A percentile compares a stretch with the other conserved stretches of the same genome.
phyloP scores from a whole-genome alignment of 345 rosid species.

The Heritiera fomes region DNA sequence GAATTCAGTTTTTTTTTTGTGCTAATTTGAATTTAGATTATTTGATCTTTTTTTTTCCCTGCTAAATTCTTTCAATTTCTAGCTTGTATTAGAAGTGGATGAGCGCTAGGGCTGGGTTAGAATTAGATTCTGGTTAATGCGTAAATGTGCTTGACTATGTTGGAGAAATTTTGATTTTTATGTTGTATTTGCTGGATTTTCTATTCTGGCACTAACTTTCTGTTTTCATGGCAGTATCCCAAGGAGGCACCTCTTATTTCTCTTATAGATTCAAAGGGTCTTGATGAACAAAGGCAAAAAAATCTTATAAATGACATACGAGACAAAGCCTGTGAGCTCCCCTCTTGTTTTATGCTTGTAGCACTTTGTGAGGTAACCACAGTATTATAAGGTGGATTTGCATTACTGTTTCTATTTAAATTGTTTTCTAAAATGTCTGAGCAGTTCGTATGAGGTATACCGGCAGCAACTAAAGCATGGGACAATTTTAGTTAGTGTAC shows the following conservation, averaged over 20 bases:
- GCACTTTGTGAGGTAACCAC: conserved; percentile 84
- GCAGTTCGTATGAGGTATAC: neutral
- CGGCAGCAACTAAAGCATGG: too few relatives aligned
- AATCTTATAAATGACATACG: conserved; percentile 49
- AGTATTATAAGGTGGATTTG: neutral
- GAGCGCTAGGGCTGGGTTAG: neutral
- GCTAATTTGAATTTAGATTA: neutral
- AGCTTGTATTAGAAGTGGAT: neutral
- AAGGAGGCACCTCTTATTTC: too few relatives aligned
- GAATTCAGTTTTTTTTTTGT: neutral
- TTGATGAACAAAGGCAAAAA: conserved; percentile 69
- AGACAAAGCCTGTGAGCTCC: conserved; percentile 59
- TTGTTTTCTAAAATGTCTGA: conserved; percentile 1
- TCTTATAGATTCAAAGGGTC: conserved; percentile 80
- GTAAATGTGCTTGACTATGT: neutral
- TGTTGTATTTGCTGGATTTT: neutral
- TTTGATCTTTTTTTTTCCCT: neutral
- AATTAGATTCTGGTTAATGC: neutral
- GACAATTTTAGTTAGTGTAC: too few relatives aligned
- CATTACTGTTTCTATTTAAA: neutral
- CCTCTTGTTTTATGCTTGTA: conserved; percentile 63
- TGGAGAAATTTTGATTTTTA: neutral
- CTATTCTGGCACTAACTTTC: too few relatives aligned
- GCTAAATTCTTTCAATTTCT: neutral
- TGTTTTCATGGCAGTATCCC: too few relatives aligned